Base-by-base conservation (phyloP, 176 grass and related monocot species). In the Saccharum officinarum region DNA sequence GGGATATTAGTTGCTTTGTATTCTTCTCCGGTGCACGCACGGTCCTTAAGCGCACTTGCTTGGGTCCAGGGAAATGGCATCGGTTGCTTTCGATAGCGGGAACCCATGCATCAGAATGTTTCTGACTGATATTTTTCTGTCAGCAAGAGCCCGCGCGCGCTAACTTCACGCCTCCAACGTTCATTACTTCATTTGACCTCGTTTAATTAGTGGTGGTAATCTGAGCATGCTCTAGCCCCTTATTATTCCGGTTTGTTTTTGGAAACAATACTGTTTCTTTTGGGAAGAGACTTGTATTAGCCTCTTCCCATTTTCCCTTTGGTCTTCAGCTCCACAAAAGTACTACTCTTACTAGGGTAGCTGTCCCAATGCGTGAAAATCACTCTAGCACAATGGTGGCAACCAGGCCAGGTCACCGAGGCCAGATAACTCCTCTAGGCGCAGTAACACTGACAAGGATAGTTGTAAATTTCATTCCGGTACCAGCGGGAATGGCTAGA, bases 11-110 rank as follows among this genome's bases (percentile, higher is more conserved):
- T 80, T 23, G 15, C 23, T 34, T 15, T 67, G 33, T 73, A 13
- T 23, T 44, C 61, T 34, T 8, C 78, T 57, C 31, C 1, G 5
- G 40, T 45, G 14, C 68, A 59, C 49, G 63, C 75, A 67, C 47
- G 49, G 17, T 20, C 26, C 20, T 63, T 34, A 34, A 67, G 28
- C 20, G 78, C 38, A 30, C 16, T 17, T 80, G 3, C 12, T 47
- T 65, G 25, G 31, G 73, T 39, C 31, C 70, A 15, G 75, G 61
- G 39, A 62, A 62, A 89, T 23, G 49, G 69, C 57, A 67, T 25
- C 54, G 5, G 25, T 77, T 40, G 33, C 84, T 49, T 83, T 86
- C 46, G 79, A 37, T 83, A 39, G 78, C 12, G 42, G 73, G 45
- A 46, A 57, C 23, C 22, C 39, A 20, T 40, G 50, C 71, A 18